Evolutionary conservation across 2,329 filamentous ascomycete genomes (phyloP), one percentile per base, ranked within the genome.

Genomic region (Alternaria gansuensis): DNA sequence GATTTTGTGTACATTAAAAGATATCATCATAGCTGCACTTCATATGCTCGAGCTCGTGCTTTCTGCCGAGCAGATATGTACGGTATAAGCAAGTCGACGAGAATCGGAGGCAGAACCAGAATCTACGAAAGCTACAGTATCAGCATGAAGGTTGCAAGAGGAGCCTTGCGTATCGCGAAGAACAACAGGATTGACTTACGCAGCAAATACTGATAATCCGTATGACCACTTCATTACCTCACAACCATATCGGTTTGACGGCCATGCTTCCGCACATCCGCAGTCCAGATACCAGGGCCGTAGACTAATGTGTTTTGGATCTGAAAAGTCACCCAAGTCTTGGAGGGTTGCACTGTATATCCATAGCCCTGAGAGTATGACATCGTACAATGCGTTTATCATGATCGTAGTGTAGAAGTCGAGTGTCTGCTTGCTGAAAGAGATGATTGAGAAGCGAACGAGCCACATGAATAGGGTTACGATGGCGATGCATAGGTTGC

Each of bases 241-340:
- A 21, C 64, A 68, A 29, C 40, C 60, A 34, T 34, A 37, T 21
- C 26, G 21, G n/a, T 37, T 61, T 23, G 17, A 10, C 11, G 5
- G 7, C 37, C 51, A 45, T 13, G 53, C 61, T 21, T 57, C 57
- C 8, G 34, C 39, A 40, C 64, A 69, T 13, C 41, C 56, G 26
- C 46, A 55, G 3, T 66, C 60, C 7, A 68, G 52, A 41, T 71
- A 68, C 65, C 67, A 69, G 13, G 65, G 67, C n/a, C 50, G 56
- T 23, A 57, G 1, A 21, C 59, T 57, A 3, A 64, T 53, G 24
- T 67, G 62, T 13, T 63, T 23, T 9, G 57, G 57, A 48, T 70
- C 64, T 0, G 62, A 61, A 5, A 64, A 56, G 29, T 68, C 62
- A 5, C 62, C 62, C 3, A 57, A 58, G 11, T 40, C 45, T 29